phyloP scores from a whole-genome alignment of 2,329 filamentous ascomycete species.

The Tolypocladium amazonense region DNA sequence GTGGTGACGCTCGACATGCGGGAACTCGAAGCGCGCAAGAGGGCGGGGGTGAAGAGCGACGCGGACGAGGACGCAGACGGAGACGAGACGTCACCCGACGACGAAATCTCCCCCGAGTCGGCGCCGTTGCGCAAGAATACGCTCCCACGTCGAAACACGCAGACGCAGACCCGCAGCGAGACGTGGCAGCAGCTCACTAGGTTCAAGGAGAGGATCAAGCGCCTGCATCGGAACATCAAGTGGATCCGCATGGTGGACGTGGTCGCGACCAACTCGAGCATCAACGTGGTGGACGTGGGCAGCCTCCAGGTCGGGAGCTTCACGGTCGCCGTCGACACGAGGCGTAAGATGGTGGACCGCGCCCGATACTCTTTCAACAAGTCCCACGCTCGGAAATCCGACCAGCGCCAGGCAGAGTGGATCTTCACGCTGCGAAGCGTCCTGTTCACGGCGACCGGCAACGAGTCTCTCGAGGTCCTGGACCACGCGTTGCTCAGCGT shows the following conservation, averaged over 20 bases:
- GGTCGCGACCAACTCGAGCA: slow-evolving; percentile 67
- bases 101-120: not conserved
- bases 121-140: slow-evolving; percentile 5
- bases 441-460: slow-evolving; percentile 76
- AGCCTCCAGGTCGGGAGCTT: slow-evolving; percentile 76
- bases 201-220: slow-evolving; percentile 77
- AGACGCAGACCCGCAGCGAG: slow-evolving; percentile 43
- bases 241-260: slow-evolving; percentile 88
- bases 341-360: slow-evolving; percentile 82
- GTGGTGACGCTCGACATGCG: slow-evolving; percentile 72
- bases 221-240: slow-evolving; percentile 72
- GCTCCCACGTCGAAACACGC: slow-evolving; percentile 8
- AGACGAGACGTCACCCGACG: not conserved
- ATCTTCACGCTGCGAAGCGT: slow-evolving; percentile 78
- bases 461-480: slow-evolving; percentile 76
- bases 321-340: slow-evolving; percentile 79
- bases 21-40: slow-evolving; percentile 45
- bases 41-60: slow-evolving; percentile 15
- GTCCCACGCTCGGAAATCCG: slow-evolving; percentile 45
- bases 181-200: slow-evolving; percentile 73
- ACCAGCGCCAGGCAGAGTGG: slow-evolving; percentile 73
- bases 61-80: slow-evolving; percentile 7
- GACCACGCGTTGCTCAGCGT: slow-evolving; percentile 84
- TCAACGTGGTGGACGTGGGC: slow-evolving; percentile 72
- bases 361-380: slow-evolving; percentile 80